Evolutionary conservation across 305 asterid genomes (phyloP), one percentile per base, ranked within the genome.

Genomic region (Rubia balearica): DNA sequence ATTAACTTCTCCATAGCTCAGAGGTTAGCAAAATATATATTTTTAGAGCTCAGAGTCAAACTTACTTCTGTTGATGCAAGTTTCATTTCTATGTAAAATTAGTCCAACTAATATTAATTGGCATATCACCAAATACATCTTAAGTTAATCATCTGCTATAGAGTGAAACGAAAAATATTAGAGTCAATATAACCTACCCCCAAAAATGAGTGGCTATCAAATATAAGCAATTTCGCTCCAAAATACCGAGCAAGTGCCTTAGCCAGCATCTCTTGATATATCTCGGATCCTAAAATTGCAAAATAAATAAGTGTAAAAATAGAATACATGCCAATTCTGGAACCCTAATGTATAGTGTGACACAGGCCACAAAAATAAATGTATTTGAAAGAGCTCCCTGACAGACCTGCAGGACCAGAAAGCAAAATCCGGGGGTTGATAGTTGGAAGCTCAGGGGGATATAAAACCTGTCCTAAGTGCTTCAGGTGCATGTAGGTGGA

Each of bases 391-490:
- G 73, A 41, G 42, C 27, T 14, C 57, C 16, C n/a, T 69, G 11
- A 77, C 77, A 73, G 61, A 89, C 97, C 97, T 85, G 97, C 93
- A 77, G 97, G 95, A 72, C 97, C 96, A 73, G 91, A 87, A 77
- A 91, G 96, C 82, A 89, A 83, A 75, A 91, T 85, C 79, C 95
- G 83, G 51, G 96, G 97, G 80, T 85, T 89, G 82, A 91, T 77
- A 56, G 92, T 86, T 60, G 96, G 83, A 78, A 91, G 89, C 87
- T 87, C 93, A 41, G 89, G 85, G 61, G 93, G 81, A 79, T 76
- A 81, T 78, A 86, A 85, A 77, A 84, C 86, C 80, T 84, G 89
- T 64, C 86, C 90, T 83, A 77, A 83, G 81, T 83, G 85, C 86
- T 89, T 91, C 78, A 91, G 80, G 77, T 89, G 96, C 81, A 91